These are phyloP conservation scores for Skeletonema potamos DNA, from an alignment of 108 stramenopile genomes.

Conservation along the genomic window DNA sequence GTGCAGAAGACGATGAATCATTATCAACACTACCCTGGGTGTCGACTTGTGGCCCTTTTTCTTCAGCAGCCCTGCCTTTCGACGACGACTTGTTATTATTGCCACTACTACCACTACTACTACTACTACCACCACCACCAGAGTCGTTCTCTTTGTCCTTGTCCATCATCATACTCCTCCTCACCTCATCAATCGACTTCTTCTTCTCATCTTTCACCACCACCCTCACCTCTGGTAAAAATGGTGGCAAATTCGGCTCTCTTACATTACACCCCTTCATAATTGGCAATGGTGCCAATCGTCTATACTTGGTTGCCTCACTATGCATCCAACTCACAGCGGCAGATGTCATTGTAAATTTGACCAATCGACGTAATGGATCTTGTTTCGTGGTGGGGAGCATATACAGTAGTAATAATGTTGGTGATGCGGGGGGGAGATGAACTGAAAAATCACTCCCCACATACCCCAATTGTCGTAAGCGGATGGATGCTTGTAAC, in stretches of 20 bases:
- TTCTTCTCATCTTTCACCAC: conserved; percentile 29
- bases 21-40: not conserved
- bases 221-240: conserved; percentile 62
- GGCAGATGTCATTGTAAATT: conserved; percentile 44
- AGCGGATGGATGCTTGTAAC: conserved; percentile 33
- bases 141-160: not conserved
- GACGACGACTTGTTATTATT: not conserved
- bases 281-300: conserved; percentile 60
- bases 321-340: conserved; percentile 73
- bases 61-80: not conserved
- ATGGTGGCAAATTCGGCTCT: conserved; percentile 69
- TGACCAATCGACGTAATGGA: conserved; percentile 14
- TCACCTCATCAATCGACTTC: not conserved
- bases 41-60: not conserved
- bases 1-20: not conserved
- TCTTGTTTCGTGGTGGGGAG: conserved; percentile 48
- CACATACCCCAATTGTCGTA: conserved; percentile 50
- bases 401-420: conserved; percentile 58
- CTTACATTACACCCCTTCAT: conserved; percentile 41
- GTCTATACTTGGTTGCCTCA: conserved; percentile 62
- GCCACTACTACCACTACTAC: not conserved
- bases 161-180: not conserved
- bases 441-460: conserved; percentile 70
- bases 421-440: conserved; percentile 73
- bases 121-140: not conserved